phyloP scores from a whole-genome alignment of 2,329 filamentous ascomycete genomes.

The Zymoseptoria brevis region DNA sequence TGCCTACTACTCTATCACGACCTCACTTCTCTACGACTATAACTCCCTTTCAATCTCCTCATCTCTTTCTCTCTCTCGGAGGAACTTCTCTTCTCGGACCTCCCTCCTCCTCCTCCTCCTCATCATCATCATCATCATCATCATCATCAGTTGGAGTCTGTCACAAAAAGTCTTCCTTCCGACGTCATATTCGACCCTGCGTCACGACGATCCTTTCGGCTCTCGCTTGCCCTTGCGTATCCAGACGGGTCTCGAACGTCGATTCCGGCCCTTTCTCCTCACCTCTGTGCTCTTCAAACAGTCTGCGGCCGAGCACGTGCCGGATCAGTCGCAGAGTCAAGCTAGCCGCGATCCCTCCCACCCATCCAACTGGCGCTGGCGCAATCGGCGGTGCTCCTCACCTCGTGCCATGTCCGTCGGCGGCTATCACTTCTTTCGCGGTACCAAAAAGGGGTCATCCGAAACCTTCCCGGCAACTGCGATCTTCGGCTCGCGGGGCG shows the following conservation, averaged over 20 bases:
- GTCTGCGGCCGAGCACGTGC: not conserved
- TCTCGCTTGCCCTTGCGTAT: too few relatives aligned
- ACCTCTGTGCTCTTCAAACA: not conserved
- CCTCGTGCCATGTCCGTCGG: too few relatives aligned
- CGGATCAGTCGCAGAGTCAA: not conserved
- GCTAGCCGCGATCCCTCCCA: not conserved
- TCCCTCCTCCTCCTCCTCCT: too few relatives aligned
- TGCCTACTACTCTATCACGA: too few relatives aligned
- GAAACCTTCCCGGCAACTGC: not conserved
- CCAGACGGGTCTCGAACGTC: too few relatives aligned
- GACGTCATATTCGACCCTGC: not conserved
- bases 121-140: too few relatives aligned
- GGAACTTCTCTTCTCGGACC: too few relatives aligned
- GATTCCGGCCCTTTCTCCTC: too few relatives aligned
- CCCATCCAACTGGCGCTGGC: not conserved
- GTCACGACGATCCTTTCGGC: not conserved
- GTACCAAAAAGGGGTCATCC: not conserved
- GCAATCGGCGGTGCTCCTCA: not conserved
- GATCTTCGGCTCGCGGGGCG: constrained; percentile 5
- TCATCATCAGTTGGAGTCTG: too few relatives aligned
- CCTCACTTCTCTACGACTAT: too few relatives aligned
- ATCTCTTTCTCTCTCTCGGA: too few relatives aligned
- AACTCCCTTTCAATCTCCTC: too few relatives aligned
- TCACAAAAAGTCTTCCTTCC: not conserved
- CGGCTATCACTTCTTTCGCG: not conserved